phyloP scores from a whole-genome alignment of 176 grass and related monocot genomes.

The sorghum (Sorghum bicolor) region DNA sequence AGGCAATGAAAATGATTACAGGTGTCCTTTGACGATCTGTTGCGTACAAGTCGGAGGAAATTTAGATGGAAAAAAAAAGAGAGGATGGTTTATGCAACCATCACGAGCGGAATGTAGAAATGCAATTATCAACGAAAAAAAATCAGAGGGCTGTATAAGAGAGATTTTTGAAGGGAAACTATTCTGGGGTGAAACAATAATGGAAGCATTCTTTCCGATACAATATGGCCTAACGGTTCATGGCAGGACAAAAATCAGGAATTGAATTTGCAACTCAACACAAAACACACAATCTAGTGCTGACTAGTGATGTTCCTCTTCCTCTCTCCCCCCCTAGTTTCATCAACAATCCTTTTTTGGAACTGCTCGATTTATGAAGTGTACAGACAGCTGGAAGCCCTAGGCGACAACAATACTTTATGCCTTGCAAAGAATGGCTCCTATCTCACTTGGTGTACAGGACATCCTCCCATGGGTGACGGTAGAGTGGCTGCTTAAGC shows the following conservation, averaged over 20 bases:
- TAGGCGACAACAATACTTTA: neutral
- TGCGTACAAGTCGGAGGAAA: neutral
- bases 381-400: conserved; percentile 21
- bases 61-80: neutral
- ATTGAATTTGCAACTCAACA: conserved; percentile 29
- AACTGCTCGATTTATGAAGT: conserved; percentile 28
- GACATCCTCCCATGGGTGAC: conserved; percentile 98
- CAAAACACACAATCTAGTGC: conserved; percentile 18
- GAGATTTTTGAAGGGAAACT: neutral
- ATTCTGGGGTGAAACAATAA: neutral
- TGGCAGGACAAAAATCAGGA: conserved; percentile 29
- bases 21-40: neutral
- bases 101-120: neutral
- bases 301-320: conserved; percentile 18
- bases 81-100: neutral
- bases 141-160: neutral
- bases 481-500: conserved; percentile 95
- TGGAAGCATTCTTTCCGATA: conserved; percentile 18
- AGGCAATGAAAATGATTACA: neutral
- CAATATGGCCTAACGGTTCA: conserved; percentile 5
- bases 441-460: conserved; percentile 91
- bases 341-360: conserved; percentile 11
- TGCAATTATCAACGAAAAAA: neutral
- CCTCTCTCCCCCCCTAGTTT: conserved; percentile 26
- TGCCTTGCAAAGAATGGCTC: conserved; percentile 21